Conservation (phyloP, 2,329 filamentous ascomycete genomes). For the Fusarium sororula region DNA sequence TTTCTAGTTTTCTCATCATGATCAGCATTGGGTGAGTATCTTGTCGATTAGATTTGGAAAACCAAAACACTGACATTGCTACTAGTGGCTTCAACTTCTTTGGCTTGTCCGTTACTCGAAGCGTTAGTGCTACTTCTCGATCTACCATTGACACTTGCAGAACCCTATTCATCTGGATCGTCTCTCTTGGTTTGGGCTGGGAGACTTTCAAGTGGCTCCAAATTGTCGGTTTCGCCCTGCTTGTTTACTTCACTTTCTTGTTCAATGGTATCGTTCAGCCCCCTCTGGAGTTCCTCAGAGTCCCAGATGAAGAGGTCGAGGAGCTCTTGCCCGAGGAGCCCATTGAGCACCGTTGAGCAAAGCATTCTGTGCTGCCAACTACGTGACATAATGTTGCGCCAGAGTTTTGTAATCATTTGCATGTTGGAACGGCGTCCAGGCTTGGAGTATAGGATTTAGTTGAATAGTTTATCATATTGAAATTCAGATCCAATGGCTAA, state of each 20-base stretch:
- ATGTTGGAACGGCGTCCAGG: conserved; percentile 10
- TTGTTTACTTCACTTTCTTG: conserved; percentile 96
- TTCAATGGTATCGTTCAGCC: conserved; percentile 95
- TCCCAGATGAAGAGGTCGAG: conserved; percentile 60
- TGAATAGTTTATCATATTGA: conserved; percentile 2
- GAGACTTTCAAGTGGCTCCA: conserved; percentile 98
- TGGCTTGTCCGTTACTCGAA: conserved; percentile 89
- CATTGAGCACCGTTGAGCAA: conserved; percentile 70
- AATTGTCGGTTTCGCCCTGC: conserved; percentile 83
- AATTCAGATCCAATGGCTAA: background rate
- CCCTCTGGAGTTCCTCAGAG: conserved; percentile 74
- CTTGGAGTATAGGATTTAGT: conserved; percentile 6
- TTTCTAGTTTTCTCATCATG: conserved; percentile 92
- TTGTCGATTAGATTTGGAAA: background rate
- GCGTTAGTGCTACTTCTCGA: conserved; percentile 88
- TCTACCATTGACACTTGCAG: conserved; percentile 98
- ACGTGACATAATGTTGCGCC: background rate
- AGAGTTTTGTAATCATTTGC: background rate
- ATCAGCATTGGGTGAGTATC: conserved; percentile 84
- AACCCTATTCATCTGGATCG: conserved; percentile 97
- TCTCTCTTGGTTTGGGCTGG: conserved; percentile 92
- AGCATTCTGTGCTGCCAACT: background rate
- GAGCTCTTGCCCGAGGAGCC: conserved; percentile 83
- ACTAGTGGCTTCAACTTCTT: conserved; percentile 97
- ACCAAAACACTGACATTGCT: conserved; percentile 27